A percentile compares a stretch with the other conserved stretches of the same genome.
These are phyloP conservation scores for Aspergillus campestris DNA, from an alignment of 495 filamentous ascomycete species.

Conservation along the genomic window DNA sequence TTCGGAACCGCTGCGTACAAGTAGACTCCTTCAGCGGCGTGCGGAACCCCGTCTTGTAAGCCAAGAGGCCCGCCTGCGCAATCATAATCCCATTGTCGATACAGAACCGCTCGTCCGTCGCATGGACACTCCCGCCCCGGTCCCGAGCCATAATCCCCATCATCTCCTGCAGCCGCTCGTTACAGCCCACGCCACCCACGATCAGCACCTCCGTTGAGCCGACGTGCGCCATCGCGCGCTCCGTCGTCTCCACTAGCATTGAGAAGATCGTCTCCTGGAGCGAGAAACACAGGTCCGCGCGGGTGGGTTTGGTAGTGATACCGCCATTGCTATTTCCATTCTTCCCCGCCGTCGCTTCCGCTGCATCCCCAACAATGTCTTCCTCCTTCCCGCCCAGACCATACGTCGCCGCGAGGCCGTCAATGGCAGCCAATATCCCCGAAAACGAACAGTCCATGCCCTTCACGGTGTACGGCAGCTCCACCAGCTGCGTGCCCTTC, in stretches of 20 bases:
- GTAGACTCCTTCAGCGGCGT: conserved; percentile 74
- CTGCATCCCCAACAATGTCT: conserved; percentile 27
- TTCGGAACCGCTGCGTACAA: conserved; percentile 90
- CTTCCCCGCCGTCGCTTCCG: conserved; percentile 19
- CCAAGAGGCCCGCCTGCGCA: conserved; percentile 86
- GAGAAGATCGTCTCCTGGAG: conserved; percentile 91
- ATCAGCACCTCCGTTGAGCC: conserved; percentile 84
- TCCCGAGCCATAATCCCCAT: conserved; percentile 95
- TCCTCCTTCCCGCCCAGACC: conserved; percentile 32
- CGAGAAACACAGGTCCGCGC: conserved; percentile 87
- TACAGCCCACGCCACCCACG: conserved; percentile 97
- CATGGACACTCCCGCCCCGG: conserved; percentile 81
- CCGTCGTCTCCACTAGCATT: conserved; percentile 98
- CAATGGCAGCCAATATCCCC: conserved; percentile 77
- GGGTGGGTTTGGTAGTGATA: conserved; percentile 44
- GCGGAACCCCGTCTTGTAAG: conserved; percentile 67
- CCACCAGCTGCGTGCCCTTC: conserved; percentile 61
- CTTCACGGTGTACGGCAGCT: conserved; percentile 92
- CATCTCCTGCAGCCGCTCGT: conserved; percentile 94
- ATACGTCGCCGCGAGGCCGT: conserved; percentile 62
- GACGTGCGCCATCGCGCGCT: conserved; percentile 97
- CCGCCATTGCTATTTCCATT: conserved; percentile 3
- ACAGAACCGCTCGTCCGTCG: conserved; percentile 94
- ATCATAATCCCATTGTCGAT: conserved; percentile 99
- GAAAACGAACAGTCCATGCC: conserved; percentile 97